phyloP scores from a whole-genome alignment of 148 eudicot species.

The Polygonum maritimum region DNA sequence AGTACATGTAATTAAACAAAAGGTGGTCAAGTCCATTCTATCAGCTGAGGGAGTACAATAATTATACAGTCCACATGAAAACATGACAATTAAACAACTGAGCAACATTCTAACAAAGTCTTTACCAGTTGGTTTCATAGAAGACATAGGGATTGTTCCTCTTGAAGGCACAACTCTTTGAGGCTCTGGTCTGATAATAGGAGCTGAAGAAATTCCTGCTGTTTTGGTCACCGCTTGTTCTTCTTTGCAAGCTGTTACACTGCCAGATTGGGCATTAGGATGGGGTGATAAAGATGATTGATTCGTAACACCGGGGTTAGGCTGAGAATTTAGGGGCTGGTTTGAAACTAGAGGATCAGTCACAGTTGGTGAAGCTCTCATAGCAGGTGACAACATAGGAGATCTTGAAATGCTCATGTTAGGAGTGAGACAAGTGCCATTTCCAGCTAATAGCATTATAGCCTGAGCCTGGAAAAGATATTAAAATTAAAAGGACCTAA shows the following conservation, averaged over 20 bases:
- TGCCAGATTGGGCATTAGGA: conserved; percentile 1
- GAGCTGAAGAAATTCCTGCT: conserved; percentile 13
- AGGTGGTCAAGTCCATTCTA: background rate
- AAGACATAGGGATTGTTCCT: conserved; percentile 26
- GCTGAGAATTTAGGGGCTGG: background rate
- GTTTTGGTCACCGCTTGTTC: conserved; percentile 18
- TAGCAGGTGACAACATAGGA: conserved; percentile 22
- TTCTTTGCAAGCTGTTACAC: conserved; percentile 18
- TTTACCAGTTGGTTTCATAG: conserved; percentile 37
- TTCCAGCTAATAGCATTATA: conserved; percentile 58
- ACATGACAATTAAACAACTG: background rate
- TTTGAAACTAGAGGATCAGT: background rate
- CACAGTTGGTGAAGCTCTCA: background rate
- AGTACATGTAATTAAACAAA: background rate
- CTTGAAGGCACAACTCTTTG: conserved; percentile 18
- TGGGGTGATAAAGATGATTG: background rate
- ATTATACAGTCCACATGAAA: background rate
- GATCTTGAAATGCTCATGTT: conserved; percentile 20
- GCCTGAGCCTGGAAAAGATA: conserved; percentile 50
- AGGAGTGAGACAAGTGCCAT: conserved; percentile 13
- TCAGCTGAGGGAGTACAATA: background rate
- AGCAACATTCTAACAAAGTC: background rate
- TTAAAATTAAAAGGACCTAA: background rate
- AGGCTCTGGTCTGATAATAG: conserved; percentile 23
- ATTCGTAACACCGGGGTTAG: background rate